Conservation (phyloP, 495 filamentous ascomycete genomes). For the Neurospora cerealis region DNA sequence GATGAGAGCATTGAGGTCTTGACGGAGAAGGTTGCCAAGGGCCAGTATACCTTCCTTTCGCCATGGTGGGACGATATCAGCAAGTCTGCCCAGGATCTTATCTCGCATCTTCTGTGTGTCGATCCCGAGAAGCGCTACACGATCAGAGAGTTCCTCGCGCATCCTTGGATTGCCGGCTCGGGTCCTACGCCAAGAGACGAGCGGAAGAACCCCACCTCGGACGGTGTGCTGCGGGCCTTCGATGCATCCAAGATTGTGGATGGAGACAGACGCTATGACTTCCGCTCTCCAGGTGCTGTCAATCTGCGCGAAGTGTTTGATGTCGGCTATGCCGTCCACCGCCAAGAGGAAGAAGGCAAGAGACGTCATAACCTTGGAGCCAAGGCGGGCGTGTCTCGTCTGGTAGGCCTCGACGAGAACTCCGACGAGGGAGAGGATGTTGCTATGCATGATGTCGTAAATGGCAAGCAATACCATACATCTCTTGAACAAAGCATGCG, state of each 20-base stretch:
- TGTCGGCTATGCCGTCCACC: conserved; percentile 90
- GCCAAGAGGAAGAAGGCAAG: conserved; percentile 93
- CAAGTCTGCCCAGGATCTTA: conserved; percentile 86
- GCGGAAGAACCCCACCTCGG: conserved; percentile 38
- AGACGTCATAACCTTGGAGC: conserved; percentile 68
- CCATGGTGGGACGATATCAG: conserved; percentile 99
- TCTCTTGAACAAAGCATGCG: conserved; percentile 73
- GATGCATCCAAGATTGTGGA: conserved; percentile 49
- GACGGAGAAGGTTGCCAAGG: conserved; percentile 93
- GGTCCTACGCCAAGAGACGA: conserved; percentile 50
- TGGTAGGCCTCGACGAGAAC: conserved; percentile 61
- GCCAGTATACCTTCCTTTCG: conserved; percentile 95
- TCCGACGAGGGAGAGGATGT: conserved; percentile 52
- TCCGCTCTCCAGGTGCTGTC: conserved; percentile 89
- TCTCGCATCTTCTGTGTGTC: conserved; percentile 86
- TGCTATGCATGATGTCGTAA: conserved; percentile 36
- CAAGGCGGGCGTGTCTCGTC: conserved; percentile 38
- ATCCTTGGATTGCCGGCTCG: conserved; percentile 80
- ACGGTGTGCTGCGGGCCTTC: conserved; percentile 37
- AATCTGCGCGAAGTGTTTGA: conserved; percentile 96
- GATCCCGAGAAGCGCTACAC: conserved; percentile 86
- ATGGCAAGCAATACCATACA: conserved; percentile 48
- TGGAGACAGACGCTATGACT: conserved; percentile 66
- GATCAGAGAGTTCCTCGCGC: conserved; percentile 77
- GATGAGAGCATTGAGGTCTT: conserved; percentile 95